Evolutionary conservation across 2,329 filamentous ascomycete genomes (phyloP).

Genomic region (Blumeria hordei): DNA sequence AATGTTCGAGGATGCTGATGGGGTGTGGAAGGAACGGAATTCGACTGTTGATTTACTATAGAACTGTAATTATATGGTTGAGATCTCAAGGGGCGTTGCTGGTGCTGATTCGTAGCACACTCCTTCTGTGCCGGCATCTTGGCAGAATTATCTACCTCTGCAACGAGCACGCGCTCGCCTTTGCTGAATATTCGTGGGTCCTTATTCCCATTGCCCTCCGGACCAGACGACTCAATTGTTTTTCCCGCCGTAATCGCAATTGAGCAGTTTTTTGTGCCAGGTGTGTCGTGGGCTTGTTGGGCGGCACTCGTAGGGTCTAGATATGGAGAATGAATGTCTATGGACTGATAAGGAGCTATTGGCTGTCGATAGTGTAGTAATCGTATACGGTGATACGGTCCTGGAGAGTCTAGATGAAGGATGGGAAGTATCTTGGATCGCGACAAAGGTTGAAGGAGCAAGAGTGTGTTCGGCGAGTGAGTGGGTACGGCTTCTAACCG

Average conservation of each 20-base stretch:
- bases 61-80: constrained; percentile 22
- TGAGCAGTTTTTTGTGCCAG: constrained; percentile 26
- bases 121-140: constrained; percentile 15
- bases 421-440: constrained; percentile 31
- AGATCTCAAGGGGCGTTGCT: constrained; percentile 12
- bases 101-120: constrained; percentile 9
- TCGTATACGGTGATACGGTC: constrained; percentile 34
- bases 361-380: constrained; percentile 42
- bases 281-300: constrained; percentile 29
- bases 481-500: constrained; percentile 9
- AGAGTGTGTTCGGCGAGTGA: constrained; percentile 7
- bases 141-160: constrained; percentile 25
- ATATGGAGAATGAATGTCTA: constrained; percentile 30
- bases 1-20: constrained; percentile 71
- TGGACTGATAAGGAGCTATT: constrained; percentile 25
- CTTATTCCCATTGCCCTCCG: constrained; percentile 32
- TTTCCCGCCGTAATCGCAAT: constrained; percentile 18
- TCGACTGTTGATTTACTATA: constrained; percentile 42
- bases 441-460: constrained; percentile 16
- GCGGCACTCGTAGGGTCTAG: constrained; percentile 30
- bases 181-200: constrained; percentile 29
- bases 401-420: constrained; percentile 27
- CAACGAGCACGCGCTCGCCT: constrained; percentile 36
- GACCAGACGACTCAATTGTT: constrained; percentile 24
- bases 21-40: constrained; percentile 79